These are phyloP conservation scores for Umbelopsis sp. DNA, from an alignment of 371 early-diverging fungal genomes.

Conservation along the genomic window DNA sequence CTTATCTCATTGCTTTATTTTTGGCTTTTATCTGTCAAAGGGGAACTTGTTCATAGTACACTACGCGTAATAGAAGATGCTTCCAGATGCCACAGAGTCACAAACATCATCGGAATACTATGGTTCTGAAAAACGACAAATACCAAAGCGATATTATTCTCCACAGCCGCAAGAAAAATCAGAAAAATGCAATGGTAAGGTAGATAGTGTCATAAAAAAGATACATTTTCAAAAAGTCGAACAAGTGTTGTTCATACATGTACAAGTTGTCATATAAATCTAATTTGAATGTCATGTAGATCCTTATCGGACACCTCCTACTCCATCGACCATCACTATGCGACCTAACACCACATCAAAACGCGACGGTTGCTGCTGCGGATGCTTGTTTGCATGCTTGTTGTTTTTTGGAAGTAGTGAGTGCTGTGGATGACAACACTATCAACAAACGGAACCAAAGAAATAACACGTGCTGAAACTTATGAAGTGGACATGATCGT, in stretches of 20 bases:
- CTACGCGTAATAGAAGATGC: not conserved
- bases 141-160: slow-evolving; percentile 2
- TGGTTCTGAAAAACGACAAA: not conserved
- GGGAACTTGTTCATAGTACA: not conserved
- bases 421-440: slow-evolving; percentile 10
- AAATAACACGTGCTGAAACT: not conserved
- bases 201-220: too few species aligned
- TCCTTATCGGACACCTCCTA: not conserved
- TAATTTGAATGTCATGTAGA: not conserved
- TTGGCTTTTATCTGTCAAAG: not conserved
- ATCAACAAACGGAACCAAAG: not conserved
- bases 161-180: not conserved
- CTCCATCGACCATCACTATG: not conserved
- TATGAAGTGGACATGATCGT: not conserved
- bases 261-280: too few species aligned
- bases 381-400: not conserved
- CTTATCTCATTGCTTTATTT: too few species aligned
- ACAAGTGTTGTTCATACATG: too few species aligned
- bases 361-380: slow-evolving; percentile 5
- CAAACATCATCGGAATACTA: not conserved
- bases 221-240: too few species aligned
- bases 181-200: not conserved
- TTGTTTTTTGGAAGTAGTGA: not conserved
- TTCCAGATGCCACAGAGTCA: not conserved
- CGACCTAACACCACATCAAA: not conserved